Base-by-base conservation (phyloP, 225 moss, liverwort and hornwort genomes). In the Sphagnum tenellum region DNA sequence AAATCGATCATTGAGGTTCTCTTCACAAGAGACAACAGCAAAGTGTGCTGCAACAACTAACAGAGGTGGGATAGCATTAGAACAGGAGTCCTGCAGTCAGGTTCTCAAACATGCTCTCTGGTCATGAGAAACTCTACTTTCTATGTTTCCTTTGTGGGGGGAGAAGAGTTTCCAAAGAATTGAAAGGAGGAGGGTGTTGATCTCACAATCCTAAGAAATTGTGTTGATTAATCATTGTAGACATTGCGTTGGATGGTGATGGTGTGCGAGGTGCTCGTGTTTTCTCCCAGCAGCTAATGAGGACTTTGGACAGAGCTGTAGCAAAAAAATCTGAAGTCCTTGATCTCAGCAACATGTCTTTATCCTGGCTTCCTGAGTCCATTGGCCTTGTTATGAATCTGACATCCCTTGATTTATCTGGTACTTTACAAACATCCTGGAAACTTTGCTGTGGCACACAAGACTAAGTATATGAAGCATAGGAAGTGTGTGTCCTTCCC, bases 341-440 rank as follows among this genome's bases (percentile, higher is more conserved):
- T 65, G 70, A 64, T 44, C 79, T 87, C 59, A 77, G 60, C 61
- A 73, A 67, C 51, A 83, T 78, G 68, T 76, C 73, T 5, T 67
- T 89, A 57, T 78, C 78, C 56, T 79, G 83, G 80, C 66, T 94
- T 65, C 87, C 94, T 12, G 94, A 91, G 75, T 77, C 82, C 11
- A 77, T 91, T 56, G 85, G 91, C 62, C 59, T 72, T 57, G 73
- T 91, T 66, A 76, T 67, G 60, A 79, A 65, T 60, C 64, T 91
- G 64, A 89, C 84, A 3, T 81, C 81, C n/a, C 80, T 94, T 56
- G 76, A 91, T 63, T 56, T 84, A 66, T 71, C 84, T 29, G 29
- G 29, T 29, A 29, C 29, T 29, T 29, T 29, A 0, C 29, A 29
- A 29, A 55, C 56, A 10, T 3, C 44, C 54, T 65, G 52, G 44